phyloP scores from a whole-genome alignment of 257 asterid species.

The Rauvolfia tetraphylla region DNA sequence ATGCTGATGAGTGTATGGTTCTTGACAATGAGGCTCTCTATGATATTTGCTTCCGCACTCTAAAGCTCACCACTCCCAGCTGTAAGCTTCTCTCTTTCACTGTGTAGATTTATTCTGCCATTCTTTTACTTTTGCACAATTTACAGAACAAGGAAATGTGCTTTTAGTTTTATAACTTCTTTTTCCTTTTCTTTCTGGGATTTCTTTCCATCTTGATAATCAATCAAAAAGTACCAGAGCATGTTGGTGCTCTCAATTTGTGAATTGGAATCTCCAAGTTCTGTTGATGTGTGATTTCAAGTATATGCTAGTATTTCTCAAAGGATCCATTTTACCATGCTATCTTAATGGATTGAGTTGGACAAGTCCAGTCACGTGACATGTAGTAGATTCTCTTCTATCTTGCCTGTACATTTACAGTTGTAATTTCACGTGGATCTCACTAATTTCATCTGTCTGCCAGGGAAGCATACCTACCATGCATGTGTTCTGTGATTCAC shows the following conservation, averaged over 20 bases:
- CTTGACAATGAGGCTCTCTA: conserved; percentile 16
- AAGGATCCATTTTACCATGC: neutral
- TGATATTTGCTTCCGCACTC: conserved; percentile 16
- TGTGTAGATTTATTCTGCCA: neutral
- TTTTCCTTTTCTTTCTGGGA: neutral
- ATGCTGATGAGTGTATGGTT: conserved; percentile 17
- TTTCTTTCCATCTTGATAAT: neutral
- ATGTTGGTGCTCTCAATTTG: neutral
- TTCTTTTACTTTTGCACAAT: neutral
- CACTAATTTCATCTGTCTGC: neutral
- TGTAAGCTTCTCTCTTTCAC: conserved; percentile 5
- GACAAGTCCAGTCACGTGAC: conserved; percentile 4
- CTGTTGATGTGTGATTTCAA: neutral
- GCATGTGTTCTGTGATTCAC: neutral
- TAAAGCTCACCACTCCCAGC: conserved; percentile 15
- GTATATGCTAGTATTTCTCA: neutral
- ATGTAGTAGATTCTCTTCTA: conserved; percentile 7
- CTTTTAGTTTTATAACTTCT: neutral
- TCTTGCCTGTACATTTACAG: conserved; percentile 9
- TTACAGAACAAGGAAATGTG: neutral
- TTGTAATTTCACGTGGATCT: conserved; percentile 13
- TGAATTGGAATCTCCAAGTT: neutral
- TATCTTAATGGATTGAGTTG: neutral
- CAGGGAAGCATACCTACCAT: neutral
- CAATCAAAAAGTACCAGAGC: neutral